Conservation (phyloP, 495 filamentous ascomycete genomes). For the Daldinia vernicosa region DNA sequence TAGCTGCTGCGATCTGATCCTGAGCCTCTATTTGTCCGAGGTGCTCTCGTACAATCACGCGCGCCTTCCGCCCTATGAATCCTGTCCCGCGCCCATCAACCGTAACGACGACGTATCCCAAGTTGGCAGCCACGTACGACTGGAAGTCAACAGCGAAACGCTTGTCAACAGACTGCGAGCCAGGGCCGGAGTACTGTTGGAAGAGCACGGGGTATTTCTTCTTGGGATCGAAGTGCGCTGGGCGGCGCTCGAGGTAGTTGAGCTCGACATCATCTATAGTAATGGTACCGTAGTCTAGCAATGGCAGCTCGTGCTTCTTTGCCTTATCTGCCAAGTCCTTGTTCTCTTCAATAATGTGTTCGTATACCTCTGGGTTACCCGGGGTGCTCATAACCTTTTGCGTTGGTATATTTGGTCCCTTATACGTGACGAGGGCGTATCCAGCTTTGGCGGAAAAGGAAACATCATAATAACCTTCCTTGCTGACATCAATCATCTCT, state of each 20-base stretch:
- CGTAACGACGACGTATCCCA: conserved; percentile 96
- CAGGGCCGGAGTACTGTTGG: conserved; percentile 89
- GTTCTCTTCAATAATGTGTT: conserved; percentile 82
- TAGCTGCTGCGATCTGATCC: conserved; percentile 91
- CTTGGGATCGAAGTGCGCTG: conserved; percentile 85
- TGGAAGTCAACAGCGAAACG: conserved; percentile 89
- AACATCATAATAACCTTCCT: conserved; percentile 83
- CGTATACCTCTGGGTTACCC: conserved; percentile 67
- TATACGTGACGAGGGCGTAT: conserved; percentile 82
- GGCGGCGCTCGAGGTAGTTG: conserved; percentile 88
- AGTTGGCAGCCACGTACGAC: conserved; percentile 81
- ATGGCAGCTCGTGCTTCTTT: conserved; percentile 80
- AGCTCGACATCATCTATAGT: conserved; percentile 75
- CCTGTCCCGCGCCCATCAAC: conserved; percentile 95
- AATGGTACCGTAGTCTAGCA: conserved; percentile 84
- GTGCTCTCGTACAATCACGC: conserved; percentile 82
- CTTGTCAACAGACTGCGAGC: conserved; percentile 86
- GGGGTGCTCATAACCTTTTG: conserved; percentile 90
- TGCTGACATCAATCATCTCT: conserved; percentile 76
- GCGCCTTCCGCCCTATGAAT: conserved; percentile 83
- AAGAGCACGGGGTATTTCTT: conserved; percentile 95
- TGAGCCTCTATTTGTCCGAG: conserved; percentile 85
- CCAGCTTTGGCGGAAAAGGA: conserved; percentile 85
- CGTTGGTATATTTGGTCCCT: conserved; percentile 87
- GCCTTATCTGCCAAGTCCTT: conserved; percentile 70